Base-by-base conservation (phyloP, 805 yeast genomes). In the Saccharomyces mikatae region DNA sequence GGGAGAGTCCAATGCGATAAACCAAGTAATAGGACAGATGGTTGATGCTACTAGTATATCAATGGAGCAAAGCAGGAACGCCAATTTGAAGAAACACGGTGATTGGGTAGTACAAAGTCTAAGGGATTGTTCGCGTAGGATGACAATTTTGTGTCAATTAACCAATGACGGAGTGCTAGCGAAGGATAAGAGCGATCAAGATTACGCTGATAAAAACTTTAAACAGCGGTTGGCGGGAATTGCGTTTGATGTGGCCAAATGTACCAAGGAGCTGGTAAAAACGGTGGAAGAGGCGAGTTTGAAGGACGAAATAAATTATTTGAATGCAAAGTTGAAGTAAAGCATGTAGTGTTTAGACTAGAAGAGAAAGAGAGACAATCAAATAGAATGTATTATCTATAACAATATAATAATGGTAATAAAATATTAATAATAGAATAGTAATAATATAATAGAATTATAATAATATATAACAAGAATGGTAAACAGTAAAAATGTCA, bases 161-260 rank as follows among this genome's bases (percentile, higher is more conserved):
- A 69, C 67, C 4, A 64, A 63, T 4, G 74, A 74, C 46, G 69
- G 65, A n/a, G 50, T 52, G 21, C 50, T 59, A n/a, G 46, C 58
- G 9, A 70, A 60, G 27, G 68, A 67, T 28, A 71, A 73, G 21
- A 70, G 71, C 46, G 87, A 83, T 59, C 72, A 65, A 36, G 88
- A 84, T 52, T 83, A 79, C 66, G 97, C 97, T 1, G 96, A 89
- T 66, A 86, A 87, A 69, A 87, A 87, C 62, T 86, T 89, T 74
- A 89, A 89, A 71, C 97, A 92, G 71, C 81, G 97, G 64, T 80
- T 92, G 60, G 98, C 98, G 0, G 97, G 97, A 2, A 86, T 91
- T 61, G 92, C 96, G 29, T 92, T 90, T 73, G 98, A 92, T 69
- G 88, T 92, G 72, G 97, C 97, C 26, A 90, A 92, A 71, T 87